Evolutionary conservation across 202 grass and related monocot species (phyloP).

Genomic region (Carex arenaria): DNA sequence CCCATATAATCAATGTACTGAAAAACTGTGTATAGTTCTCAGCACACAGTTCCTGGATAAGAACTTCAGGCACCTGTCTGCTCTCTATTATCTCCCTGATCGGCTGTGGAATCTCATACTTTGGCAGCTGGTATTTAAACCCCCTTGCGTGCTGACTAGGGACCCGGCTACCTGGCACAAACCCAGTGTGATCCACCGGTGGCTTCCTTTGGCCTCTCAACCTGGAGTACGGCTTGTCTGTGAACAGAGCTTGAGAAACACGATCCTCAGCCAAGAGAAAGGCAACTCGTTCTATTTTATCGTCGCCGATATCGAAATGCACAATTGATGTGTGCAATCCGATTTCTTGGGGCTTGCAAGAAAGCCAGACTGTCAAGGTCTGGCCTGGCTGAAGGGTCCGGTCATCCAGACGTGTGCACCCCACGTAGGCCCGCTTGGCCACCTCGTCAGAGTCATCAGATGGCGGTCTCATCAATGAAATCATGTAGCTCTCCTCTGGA

Average conservation of each 20-base stretch:
- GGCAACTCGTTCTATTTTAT: conserved; percentile 84
- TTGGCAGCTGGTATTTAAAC: conserved; percentile 57
- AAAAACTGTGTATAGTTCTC: conserved; percentile 61
- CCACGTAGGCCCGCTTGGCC: conserved; percentile 45
- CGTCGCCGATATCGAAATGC: conserved; percentile 82
- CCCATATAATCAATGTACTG: conserved; percentile 77
- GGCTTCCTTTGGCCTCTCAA: conserved; percentile 33
- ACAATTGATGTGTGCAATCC: conserved; percentile 79
- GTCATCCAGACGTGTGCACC: conserved; percentile 60
- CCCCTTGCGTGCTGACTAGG: conserved; percentile 40
- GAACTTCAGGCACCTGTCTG: conserved; percentile 56
- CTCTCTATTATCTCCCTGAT: conserved; percentile 64
- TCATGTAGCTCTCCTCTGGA: conserved; percentile 71
- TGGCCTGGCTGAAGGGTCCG: conserved; percentile 63
- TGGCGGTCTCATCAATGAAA: conserved; percentile 85
- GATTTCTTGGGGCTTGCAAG: conserved; percentile 86
- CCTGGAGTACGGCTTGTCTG: conserved; percentile 70
- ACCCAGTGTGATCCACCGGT: conserved; percentile 34
- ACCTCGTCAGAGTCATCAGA: conserved; percentile 41
- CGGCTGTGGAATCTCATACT: conserved; percentile 57
- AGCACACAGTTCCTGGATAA: conserved; percentile 51
- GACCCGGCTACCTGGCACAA: conserved; percentile 53
- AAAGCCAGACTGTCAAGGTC: conserved; percentile 74
- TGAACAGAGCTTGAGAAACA: conserved; percentile 62
- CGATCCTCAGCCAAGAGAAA: conserved; percentile 86